A percentile compares a stretch with the other conserved stretches of the same genome.
Evolutionary conservation across 352 stramenopile species (phyloP).

Genomic region (Globisporangium uncinulatum): DNA sequence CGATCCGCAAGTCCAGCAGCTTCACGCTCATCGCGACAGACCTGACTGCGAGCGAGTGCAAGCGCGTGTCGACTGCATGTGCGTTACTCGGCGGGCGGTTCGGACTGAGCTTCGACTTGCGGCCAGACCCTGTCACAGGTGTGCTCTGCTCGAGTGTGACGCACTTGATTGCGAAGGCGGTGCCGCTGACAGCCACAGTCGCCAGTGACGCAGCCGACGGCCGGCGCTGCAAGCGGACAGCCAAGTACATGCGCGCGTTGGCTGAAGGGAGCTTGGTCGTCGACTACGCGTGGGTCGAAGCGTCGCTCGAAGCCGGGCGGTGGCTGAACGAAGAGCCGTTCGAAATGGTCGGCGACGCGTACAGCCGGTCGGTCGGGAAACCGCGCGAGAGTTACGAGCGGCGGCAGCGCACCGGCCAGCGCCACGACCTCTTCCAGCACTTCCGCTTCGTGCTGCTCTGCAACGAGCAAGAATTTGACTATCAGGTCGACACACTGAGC

Average conservation of each 20-base stretch:
- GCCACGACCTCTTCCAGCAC: slow-evolving; percentile 71
- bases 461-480: slow-evolving; percentile 63
- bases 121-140: slow-evolving; percentile 34
- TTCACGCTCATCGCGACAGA: slow-evolving; percentile 68
- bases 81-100: slow-evolving; percentile 60
- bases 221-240: slow-evolving; percentile 70
- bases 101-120: slow-evolving; percentile 64
- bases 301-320: slow-evolving; percentile 44
- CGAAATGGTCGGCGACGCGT: slow-evolving; percentile 79
- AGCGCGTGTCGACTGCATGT: slow-evolving; percentile 50
- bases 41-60: slow-evolving; percentile 44
- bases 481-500: slow-evolving; percentile 56
- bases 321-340: slow-evolving; percentile 71
- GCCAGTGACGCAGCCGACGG: background rate
- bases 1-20: slow-evolving; percentile 7
- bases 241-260: slow-evolving; percentile 84
- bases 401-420: slow-evolving; percentile 35
- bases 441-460: slow-evolving; percentile 78
- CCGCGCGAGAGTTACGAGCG: slow-evolving; percentile 58
- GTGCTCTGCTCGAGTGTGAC: slow-evolving; percentile 55
- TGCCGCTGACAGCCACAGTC: slow-evolving; percentile 5
- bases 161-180: slow-evolving; percentile 69
- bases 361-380: slow-evolving; percentile 63
- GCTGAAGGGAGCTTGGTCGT: slow-evolving; percentile 70
- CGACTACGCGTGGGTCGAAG: slow-evolving; percentile 71